Evolutionary conservation across 73 alveolate species (phyloP).

Genomic region (Paramecium sexaurelia): DNA sequence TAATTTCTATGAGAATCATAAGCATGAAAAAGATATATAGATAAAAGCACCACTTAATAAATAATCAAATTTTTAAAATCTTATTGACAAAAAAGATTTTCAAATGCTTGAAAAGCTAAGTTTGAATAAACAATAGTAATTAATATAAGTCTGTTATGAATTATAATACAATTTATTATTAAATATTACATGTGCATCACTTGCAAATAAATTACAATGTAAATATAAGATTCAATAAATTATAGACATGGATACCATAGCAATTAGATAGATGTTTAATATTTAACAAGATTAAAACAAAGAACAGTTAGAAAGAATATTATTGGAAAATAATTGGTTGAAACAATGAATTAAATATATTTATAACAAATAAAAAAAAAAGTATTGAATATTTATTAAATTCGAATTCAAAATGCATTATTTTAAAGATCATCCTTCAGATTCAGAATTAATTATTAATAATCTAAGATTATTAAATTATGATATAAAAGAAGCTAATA

Average conservation of each 20-base stretch:
- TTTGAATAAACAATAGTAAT: not conserved
- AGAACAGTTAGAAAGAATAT: not conserved
- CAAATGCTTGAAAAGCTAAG: not conserved
- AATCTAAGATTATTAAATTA: slow-evolving; percentile 34
- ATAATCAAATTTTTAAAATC: not conserved
- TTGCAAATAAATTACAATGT: not conserved
- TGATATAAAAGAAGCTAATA: slow-evolving; percentile 35
- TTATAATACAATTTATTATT: not conserved
- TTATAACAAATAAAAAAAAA: not conserved
- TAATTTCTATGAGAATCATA: not conserved
- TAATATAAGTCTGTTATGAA: not conserved
- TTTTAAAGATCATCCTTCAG: slow-evolving; percentile 12
- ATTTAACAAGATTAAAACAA: not conserved
- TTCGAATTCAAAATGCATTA: slow-evolving; percentile 26
- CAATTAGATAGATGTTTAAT: not conserved
- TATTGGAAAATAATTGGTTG: not conserved
- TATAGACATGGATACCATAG: not conserved
- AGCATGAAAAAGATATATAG: not conserved
- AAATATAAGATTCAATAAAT: not conserved
- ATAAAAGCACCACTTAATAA: not conserved
- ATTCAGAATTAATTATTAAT: not conserved
- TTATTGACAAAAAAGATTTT: not conserved
- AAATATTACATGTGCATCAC: not conserved
- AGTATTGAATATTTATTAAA: not conserved
- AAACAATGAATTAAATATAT: not conserved